A percentile compares a stretch with the other conserved stretches of the same genome.
Conservation (phyloP, 2,329 filamentous ascomycete genomes). For the Scedosporium apiospermum region DNA sequence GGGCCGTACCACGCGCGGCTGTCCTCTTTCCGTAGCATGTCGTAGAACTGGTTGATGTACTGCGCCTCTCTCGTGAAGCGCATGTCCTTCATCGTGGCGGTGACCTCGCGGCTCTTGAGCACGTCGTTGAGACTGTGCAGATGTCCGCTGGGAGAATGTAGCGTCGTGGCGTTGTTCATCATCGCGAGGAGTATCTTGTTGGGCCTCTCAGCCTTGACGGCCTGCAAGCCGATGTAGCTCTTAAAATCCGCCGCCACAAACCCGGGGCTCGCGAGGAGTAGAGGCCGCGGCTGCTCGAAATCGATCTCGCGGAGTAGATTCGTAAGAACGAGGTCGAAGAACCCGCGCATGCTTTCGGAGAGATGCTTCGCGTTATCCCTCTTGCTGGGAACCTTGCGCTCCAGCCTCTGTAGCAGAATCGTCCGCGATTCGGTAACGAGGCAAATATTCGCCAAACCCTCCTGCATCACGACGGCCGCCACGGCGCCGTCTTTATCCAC, state of each 20-base stretch:
- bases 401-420: conserved; percentile 60
- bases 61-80: conserved; percentile 79
- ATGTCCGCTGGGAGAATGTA: conserved; percentile 79
- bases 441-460: conserved; percentile 75
- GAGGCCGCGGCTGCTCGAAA: conserved; percentile 56
- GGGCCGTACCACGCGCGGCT: conserved; percentile 86
- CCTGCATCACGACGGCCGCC: conserved; percentile 89
- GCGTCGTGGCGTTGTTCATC: conserved; percentile 56
- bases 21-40: conserved; percentile 72
- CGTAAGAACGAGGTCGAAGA: conserved; percentile 68
- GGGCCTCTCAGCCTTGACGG: conserved; percentile 30
- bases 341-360: conserved; percentile 59
- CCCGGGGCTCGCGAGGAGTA: conserved; percentile 81
- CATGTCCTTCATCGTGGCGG: conserved; percentile 69
- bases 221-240: conserved; percentile 58
- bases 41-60: conserved; percentile 76
- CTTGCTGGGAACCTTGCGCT: conserved; percentile 59
- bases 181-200: conserved; percentile 63
- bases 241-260: conserved; percentile 79
- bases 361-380: conserved; percentile 54
- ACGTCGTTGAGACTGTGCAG: conserved; percentile 83
- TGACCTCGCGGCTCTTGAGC: conserved; percentile 69
- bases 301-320: conserved; percentile 73
- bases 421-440: conserved; percentile 74
- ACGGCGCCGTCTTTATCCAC: conserved; percentile 72